Percentiles rank a stretch among this genome's conserved stretches.
Evolutionary conservation across 2,329 filamentous ascomycete genomes (phyloP).

Genomic region (Biscogniauxia marginata): DNA sequence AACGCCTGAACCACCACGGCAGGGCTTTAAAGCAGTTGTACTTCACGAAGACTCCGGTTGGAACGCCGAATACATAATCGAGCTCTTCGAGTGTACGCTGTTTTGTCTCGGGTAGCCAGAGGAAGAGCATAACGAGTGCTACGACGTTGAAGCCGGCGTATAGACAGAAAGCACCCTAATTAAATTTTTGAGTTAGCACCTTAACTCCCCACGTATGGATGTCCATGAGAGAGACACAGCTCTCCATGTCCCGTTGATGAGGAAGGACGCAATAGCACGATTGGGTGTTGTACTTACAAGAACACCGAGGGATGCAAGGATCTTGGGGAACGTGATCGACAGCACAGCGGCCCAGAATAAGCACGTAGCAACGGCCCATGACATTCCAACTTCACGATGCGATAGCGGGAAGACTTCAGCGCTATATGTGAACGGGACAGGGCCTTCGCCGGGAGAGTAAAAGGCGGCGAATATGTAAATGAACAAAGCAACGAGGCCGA

Average conservation of each 20-base stretch:
- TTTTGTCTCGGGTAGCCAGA: conserved; percentile 50
- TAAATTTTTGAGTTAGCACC: conserved; percentile 1
- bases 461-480: conserved; percentile 60
- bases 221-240: neutral
- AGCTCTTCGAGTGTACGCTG: conserved; percentile 50
- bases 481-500: conserved; percentile 55
- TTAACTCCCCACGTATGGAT: neutral
- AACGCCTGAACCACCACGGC: conserved; percentile 39
- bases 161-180: conserved; percentile 43
- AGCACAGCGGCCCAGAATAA: conserved; percentile 60
- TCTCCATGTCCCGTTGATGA: neutral
- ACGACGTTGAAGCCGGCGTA: conserved; percentile 49
- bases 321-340: conserved; percentile 60
- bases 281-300: conserved; percentile 21
- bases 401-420: conserved; percentile 70
- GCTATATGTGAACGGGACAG: conserved; percentile 66
- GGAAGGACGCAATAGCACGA: neutral
- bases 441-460: conserved; percentile 64
- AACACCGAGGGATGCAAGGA: conserved; percentile 45
- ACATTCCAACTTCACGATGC: conserved; percentile 70
- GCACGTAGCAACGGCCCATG: conserved; percentile 65
- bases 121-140: conserved; percentile 46
- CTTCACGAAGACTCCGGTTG: conserved; percentile 37
- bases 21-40: conserved; percentile 40
- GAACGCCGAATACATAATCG: conserved; percentile 47